A percentile compares a stretch with the other conserved stretches of the same genome.
phyloP scores from a whole-genome alignment of 768 basidiomycete species.

The Hericium rajendrae region DNA sequence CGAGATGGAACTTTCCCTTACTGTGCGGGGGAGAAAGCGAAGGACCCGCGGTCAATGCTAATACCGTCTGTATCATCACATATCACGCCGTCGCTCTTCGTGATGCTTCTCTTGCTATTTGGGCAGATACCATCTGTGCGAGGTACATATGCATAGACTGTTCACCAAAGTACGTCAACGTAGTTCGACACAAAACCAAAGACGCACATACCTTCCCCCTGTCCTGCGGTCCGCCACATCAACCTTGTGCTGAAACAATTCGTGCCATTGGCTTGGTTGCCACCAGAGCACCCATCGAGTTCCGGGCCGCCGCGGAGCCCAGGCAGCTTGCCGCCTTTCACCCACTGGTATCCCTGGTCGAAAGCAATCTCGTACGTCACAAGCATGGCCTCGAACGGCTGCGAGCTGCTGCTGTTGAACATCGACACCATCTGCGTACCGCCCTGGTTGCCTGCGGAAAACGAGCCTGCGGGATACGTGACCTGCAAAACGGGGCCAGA shows the following conservation, averaged over 20 bases:
- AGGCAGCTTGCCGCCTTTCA: conserved; percentile 71
- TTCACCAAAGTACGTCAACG: background rate
- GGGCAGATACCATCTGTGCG: conserved; percentile 48
- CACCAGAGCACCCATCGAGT: conserved; percentile 59
- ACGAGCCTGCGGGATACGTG: conserved; percentile 54
- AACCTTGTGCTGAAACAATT: conserved; percentile 67
- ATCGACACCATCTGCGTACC: conserved; percentile 61
- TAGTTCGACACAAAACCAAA: background rate
- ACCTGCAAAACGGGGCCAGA: conserved; percentile 40
- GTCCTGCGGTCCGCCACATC: conserved; percentile 64
- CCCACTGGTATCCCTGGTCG: conserved; percentile 54
- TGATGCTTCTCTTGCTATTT: no score
- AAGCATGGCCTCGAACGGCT: conserved; percentile 56
- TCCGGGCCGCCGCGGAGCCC: conserved; percentile 63
- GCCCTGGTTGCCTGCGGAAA: conserved; percentile 41
- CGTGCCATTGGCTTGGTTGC: conserved; percentile 47
- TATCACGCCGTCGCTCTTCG: conserved; percentile 34
- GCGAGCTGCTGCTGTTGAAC: conserved; percentile 54
- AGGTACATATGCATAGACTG: conserved; percentile 79
- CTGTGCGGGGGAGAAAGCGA: conserved; percentile 52
- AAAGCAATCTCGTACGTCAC: conserved; percentile 71
- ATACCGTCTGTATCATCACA: conserved; percentile 74
- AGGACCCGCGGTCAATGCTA: conserved; percentile 61
- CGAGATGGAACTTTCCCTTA: conserved; percentile 29
- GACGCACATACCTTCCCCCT: conserved; percentile 53